Evolutionary conservation across 1,284 basidiomycete genomes (phyloP).

Genomic region (Ustilago xerochloae): DNA sequence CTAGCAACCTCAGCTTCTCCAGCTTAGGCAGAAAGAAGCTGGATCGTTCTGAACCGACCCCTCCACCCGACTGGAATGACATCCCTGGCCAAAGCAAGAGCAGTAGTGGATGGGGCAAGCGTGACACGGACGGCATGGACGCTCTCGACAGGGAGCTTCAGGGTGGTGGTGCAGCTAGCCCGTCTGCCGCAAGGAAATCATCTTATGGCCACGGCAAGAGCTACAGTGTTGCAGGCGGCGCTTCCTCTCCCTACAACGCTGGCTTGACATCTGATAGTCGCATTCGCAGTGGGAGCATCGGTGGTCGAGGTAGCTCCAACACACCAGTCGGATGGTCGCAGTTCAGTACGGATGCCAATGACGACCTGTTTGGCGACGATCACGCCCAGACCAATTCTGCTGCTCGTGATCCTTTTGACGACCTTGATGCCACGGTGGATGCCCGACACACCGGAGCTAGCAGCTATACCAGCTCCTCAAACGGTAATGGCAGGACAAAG

Average conservation of each 20-base stretch:
- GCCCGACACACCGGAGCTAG: constrained; percentile 8
- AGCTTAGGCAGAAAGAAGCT: constrained; percentile 37
- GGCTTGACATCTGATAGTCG: constrained; percentile 5
- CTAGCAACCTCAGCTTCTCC: constrained; percentile 41
- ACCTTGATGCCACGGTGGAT: constrained; percentile 12
- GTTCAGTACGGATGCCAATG: constrained; percentile 25
- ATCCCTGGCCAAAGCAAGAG: constrained; percentile 35
- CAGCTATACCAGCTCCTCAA: constrained; percentile 8
- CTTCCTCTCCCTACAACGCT: background rate
- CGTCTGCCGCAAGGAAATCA: constrained; percentile 20
- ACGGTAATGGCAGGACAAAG: constrained; percentile 19
- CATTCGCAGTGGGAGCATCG: constrained; percentile 19
- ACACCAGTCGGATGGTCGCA: constrained; percentile 43
- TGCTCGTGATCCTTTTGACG: constrained; percentile 30
- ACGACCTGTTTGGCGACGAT: constrained; percentile 24
- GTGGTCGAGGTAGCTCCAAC: constrained; percentile 18
- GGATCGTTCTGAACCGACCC: constrained; percentile 35
- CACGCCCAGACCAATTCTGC: background rate
- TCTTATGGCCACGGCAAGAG: constrained; percentile 15
- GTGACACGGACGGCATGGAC: constrained; percentile 41
- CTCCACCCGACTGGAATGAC: constrained; percentile 40
- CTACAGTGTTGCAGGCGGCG: constrained; percentile 10
- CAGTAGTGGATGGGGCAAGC: constrained; percentile 19
- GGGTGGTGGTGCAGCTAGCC: constrained; percentile 16
- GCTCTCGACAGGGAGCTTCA: constrained; percentile 61